Percentiles rank a stretch among this genome's conserved stretches.
These are phyloP conservation scores for Monosporascus cannonballus DNA, from an alignment of 2,329 filamentous ascomycete genomes.

Conservation along the genomic window DNA sequence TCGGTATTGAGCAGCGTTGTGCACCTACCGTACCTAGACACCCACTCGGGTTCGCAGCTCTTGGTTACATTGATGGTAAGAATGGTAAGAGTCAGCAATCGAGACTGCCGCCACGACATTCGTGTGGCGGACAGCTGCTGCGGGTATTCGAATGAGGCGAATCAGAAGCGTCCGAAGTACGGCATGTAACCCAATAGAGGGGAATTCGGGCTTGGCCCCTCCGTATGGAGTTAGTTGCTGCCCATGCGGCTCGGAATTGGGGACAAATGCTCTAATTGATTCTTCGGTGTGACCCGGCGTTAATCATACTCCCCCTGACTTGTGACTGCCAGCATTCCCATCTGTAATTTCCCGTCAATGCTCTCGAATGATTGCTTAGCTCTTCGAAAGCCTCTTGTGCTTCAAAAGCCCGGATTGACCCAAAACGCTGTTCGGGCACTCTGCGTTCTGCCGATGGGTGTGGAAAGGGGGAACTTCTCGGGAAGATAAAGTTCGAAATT, in stretches of 20 bases:
- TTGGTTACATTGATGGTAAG: background rate
- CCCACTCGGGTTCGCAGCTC: background rate
- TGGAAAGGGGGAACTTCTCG: no score
- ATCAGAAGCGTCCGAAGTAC: background rate
- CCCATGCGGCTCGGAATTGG: background rate
- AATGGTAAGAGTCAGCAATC: background rate
- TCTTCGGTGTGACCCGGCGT: no score
- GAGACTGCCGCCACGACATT: background rate
- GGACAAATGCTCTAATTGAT: no score
- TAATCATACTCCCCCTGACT: no score
- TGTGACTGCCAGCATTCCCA: no score
- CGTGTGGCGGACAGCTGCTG: background rate
- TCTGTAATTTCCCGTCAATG: no score
- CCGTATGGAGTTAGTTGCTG: background rate
- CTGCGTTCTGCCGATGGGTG: no score
- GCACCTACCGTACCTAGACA: background rate
- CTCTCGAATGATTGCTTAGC: no score
- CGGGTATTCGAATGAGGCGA: background rate
- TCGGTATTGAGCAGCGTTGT: background rate
- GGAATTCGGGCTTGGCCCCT: background rate
- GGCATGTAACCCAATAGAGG: background rate
- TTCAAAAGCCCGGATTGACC: no score
- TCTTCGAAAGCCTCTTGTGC: no score
- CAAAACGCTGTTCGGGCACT: no score
- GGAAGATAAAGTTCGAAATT: no score